Evolutionary conservation across 345 rosid genomes (phyloP).

Genomic region (Brassica nigra): DNA sequence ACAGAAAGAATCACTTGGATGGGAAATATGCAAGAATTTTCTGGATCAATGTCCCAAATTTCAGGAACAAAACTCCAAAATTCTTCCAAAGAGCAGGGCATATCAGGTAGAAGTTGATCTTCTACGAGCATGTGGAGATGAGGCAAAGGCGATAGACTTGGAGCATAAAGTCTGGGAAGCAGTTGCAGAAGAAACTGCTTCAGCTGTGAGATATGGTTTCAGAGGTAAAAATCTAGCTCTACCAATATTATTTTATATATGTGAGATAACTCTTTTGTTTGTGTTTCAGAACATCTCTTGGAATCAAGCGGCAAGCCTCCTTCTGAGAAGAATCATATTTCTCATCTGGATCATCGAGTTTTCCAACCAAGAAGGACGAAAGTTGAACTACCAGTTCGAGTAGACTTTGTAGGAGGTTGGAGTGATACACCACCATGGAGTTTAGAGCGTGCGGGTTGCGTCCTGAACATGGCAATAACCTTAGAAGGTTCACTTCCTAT

Average conservation of each 20-base stretch:
- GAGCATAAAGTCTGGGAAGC: constrained; percentile 87
- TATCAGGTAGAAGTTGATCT: constrained; percentile 95
- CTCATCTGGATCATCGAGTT: neutral
- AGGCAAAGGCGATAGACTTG: constrained; percentile 55
- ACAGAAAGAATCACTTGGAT: constrained; percentile 65
- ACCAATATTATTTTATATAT: neutral
- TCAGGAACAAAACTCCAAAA: constrained; percentile 74
- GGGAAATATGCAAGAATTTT: constrained; percentile 68
- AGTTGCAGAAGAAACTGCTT: constrained; percentile 95
- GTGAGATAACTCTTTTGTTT: constrained; percentile 27
- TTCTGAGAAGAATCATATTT: constrained; percentile 32
- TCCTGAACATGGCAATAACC: constrained; percentile 87
- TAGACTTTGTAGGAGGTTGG: constrained; percentile 98
- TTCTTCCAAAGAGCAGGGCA: constrained; percentile 87
- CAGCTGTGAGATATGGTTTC: constrained; percentile 90
- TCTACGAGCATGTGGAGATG: constrained; percentile 76
- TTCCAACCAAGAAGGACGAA: constrained; percentile 55
- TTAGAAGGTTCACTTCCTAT: constrained; percentile 86
- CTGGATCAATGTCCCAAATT: constrained; percentile 69
- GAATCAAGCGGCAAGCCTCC: constrained; percentile 41
- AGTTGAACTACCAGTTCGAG: constrained; percentile 88
- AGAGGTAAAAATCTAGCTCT: constrained; percentile 51
- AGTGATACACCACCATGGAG: constrained; percentile 99
- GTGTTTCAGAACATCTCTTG: constrained; percentile 61
- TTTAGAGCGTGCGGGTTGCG: constrained; percentile 93